phyloP scores from a whole-genome alignment of 768 basidiomycete species.

The Mycena galericulata region DNA sequence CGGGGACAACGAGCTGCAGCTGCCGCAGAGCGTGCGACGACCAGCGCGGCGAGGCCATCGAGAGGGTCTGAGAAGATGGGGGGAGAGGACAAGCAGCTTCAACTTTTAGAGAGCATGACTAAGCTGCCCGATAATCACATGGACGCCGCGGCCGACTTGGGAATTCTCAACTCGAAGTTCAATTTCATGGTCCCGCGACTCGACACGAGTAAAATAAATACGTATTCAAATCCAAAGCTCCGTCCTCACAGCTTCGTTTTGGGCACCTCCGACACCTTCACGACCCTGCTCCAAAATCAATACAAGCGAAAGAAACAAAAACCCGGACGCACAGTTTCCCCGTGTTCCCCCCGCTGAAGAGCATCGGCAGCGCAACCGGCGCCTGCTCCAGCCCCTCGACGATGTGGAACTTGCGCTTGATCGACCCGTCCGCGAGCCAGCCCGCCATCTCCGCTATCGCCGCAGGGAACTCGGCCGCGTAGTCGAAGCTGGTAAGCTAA shows the following conservation, averaged over 20 bases:
- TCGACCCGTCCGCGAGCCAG: constrained; percentile 73
- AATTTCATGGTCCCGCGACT: no score
- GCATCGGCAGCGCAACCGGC: constrained; percentile 73
- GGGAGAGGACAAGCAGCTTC: no score
- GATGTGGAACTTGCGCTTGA: constrained; percentile 86
- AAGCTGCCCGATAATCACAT: no score
- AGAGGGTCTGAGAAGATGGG: no score
- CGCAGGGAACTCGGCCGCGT: constrained; percentile 66
- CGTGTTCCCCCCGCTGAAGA: constrained; percentile 82
- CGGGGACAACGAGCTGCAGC: constrained; percentile 75
- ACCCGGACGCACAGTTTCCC: constrained; percentile 72
- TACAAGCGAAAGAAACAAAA: constrained; percentile 18
- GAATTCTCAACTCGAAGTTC: no score
- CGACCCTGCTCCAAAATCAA: constrained; percentile 54
- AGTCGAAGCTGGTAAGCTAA: constrained; percentile 72
- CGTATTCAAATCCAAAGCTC: no score
- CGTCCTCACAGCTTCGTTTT: constrained; percentile 49
- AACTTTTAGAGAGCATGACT: no score
- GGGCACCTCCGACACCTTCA: constrained; percentile 65
- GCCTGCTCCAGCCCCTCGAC: constrained; percentile 82
- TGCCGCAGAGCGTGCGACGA: constrained; percentile 37
- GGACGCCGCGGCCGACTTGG: no score
- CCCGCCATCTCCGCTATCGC: constrained; percentile 69
- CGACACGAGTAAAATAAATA: no score
- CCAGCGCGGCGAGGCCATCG: constrained; percentile 29